Percentiles rank a stretch among this genome's conserved stretches.
Evolutionary conservation across 1,139 yeast species (phyloP).

Genomic region (Yamadazyma aaseri): DNA sequence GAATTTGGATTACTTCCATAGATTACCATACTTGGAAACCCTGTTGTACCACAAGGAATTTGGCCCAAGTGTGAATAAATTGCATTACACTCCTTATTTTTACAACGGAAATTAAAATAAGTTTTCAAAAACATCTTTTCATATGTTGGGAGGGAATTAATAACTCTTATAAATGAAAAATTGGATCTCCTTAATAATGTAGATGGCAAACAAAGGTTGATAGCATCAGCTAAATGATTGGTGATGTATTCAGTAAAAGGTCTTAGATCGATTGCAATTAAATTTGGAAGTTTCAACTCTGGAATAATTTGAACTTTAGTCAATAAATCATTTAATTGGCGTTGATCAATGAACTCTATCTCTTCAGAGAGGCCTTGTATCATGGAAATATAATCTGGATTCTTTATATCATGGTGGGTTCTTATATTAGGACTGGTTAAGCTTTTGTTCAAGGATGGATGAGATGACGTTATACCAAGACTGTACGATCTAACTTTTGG

Average conservation of each 20-base stretch:
- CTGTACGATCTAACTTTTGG: conserved; percentile 10
- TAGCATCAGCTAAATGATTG: conserved; percentile 52
- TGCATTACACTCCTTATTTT: conserved; percentile 6
- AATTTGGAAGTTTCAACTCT: conserved; percentile 17
- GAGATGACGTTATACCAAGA: conserved; percentile 13
- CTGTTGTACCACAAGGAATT: conserved; percentile 30
- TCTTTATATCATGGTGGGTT: conserved; percentile 10
- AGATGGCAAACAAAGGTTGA: conserved; percentile 75
- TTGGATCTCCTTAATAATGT: conserved; percentile 70
- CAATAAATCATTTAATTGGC: conserved; percentile 7
- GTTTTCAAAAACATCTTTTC: conserved; percentile 33
- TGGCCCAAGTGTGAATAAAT: conserved; percentile 10
- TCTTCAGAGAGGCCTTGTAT: conserved; percentile 10
- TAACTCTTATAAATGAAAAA: conserved; percentile 55
- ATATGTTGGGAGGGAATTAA: conserved; percentile 53
- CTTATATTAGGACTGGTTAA: conserved; percentile 15
- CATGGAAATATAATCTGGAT: conserved; percentile 11
- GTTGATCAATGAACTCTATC: conserved; percentile 6
- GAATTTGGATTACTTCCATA: conserved; percentile 38
- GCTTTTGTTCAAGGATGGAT: conserved; percentile 12
- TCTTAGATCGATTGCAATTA: conserved; percentile 63
- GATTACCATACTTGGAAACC: conserved; percentile 22
- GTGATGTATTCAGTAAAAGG: conserved; percentile 63
- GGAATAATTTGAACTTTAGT: conserved; percentile 7
- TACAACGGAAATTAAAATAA: conserved; percentile 14